phyloP scores from a whole-genome alignment of 1,284 basidiomycete genomes.

The Fomitopsis palustris region DNA sequence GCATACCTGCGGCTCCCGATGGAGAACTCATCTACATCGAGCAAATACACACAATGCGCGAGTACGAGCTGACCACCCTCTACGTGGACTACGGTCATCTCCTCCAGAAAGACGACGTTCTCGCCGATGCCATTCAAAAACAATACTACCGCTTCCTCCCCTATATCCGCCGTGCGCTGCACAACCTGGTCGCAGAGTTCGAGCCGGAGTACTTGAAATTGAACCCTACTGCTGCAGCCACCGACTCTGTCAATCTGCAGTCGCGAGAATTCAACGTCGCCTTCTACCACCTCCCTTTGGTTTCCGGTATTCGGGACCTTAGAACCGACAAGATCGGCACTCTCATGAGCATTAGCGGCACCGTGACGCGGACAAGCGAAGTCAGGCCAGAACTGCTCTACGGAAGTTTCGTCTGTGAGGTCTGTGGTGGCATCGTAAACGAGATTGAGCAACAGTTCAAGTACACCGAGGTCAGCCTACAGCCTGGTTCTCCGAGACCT shows the following conservation, averaged over 20 bases:
- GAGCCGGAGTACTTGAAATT: slow-evolving; percentile 93
- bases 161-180: slow-evolving; percentile 87
- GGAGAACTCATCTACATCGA: slow-evolving; percentile 81
- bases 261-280: slow-evolving; percentile 94
- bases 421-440: slow-evolving; percentile 84
- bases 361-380: slow-evolving; percentile 96
- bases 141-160: slow-evolving; percentile 98
- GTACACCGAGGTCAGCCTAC: slow-evolving; percentile 84
- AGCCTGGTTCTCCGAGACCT: no score
- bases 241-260: slow-evolving; percentile 81
- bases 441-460: slow-evolving; percentile 99
- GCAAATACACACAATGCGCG: slow-evolving; percentile 90
- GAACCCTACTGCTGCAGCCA: slow-evolving; percentile 76
- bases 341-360: slow-evolving; percentile 91
- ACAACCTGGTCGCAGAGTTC: slow-evolving; percentile 85
- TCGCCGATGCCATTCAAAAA: slow-evolving; percentile 88
- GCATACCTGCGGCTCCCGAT: slow-evolving; percentile 50
- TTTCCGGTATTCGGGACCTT: slow-evolving; percentile 93
- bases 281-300: slow-evolving; percentile 94
- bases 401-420: slow-evolving; percentile 91
- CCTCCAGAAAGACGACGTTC: slow-evolving; percentile 84
- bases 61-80: slow-evolving; percentile 91
- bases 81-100: slow-evolving; percentile 96
- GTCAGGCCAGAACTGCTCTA: slow-evolving; percentile 93
- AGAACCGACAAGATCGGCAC: slow-evolving; percentile 92